Conservation (phyloP, 2,329 filamentous ascomycete species). For the Trichoderma sp. region DNA sequence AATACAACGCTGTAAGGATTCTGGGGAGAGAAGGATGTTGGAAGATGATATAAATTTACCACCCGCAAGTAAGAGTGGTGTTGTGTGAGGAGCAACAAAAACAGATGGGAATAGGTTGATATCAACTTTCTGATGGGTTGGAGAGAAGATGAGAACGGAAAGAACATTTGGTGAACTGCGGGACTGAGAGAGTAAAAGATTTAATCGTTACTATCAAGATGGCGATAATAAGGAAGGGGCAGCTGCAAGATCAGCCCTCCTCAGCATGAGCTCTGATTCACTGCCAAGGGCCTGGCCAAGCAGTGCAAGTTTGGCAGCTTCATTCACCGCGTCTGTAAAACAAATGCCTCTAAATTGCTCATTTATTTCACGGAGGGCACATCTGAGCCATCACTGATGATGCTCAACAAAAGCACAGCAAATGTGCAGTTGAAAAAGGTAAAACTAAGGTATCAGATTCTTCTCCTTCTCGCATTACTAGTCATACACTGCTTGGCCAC, state of each 20-base stretch:
- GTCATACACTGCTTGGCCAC: background rate
- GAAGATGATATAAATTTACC: slow-evolving; percentile 13
- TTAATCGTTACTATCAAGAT: background rate
- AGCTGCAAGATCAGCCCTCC: background rate
- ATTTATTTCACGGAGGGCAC: background rate
- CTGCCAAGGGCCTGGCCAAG: background rate
- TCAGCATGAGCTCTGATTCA: slow-evolving; percentile 15
- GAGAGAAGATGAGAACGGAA: background rate
- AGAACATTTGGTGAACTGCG: background rate
- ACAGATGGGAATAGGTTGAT: background rate
- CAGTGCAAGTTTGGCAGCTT: background rate
- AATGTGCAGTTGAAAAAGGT: background rate
- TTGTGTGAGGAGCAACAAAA: background rate
- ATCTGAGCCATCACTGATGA: background rate
- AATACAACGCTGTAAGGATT: slow-evolving; percentile 24
- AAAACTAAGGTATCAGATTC: background rate
- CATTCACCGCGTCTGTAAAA: background rate
- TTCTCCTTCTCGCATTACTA: background rate
- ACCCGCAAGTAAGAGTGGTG: background rate
- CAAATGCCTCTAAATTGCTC: background rate
- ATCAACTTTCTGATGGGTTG: background rate
- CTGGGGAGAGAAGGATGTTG: slow-evolving; percentile 14
- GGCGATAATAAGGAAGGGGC: slow-evolving; percentile 7
- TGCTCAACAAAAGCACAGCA: background rate
- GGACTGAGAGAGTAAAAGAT: background rate